A percentile compares a stretch with the other conserved stretches of the same genome.
Evolutionary conservation across 2,329 filamentous ascomycete species (phyloP).

Genomic region (Pyrenophora tritici-repentis): DNA sequence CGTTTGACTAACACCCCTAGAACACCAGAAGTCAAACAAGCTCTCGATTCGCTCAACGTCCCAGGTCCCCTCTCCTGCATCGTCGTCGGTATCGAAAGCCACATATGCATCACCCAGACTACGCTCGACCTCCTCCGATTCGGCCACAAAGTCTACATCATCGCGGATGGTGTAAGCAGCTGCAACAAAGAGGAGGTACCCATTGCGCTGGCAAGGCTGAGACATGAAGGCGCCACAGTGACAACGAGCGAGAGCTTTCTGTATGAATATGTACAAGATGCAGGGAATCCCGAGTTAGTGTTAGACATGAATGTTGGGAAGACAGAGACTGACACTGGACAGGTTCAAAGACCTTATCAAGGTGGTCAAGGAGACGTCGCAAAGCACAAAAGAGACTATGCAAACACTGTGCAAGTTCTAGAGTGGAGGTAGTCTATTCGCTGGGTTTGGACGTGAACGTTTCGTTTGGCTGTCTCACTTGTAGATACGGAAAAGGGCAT

Average conservation of each 20-base stretch:
- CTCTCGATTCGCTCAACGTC: constrained; percentile 45
- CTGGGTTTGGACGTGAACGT: not conserved
- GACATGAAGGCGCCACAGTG: constrained; percentile 75
- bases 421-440: not conserved
- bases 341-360: constrained; percentile 73
- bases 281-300: constrained; percentile 63
- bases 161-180: constrained; percentile 88
- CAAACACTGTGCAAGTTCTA: constrained; percentile 67
- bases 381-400: constrained; percentile 71
- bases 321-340: constrained; percentile 5
- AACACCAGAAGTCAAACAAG: constrained; percentile 66
- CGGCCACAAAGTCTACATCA: constrained; percentile 81
- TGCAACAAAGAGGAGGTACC: constrained; percentile 82
- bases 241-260: constrained; percentile 88
- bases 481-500: too few relatives aligned
- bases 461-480: too few relatives aligned
- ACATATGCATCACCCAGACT: constrained; percentile 95
- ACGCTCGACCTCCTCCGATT: constrained; percentile 72
- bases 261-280: constrained; percentile 89
- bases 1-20: constrained; percentile 7
- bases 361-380: constrained; percentile 77
- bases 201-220: constrained; percentile 76
- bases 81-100: constrained; percentile 88
- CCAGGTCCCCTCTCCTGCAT: constrained; percentile 57
- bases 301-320: not conserved